These are phyloP conservation scores for Trypanosoma rangeli DNA, from an alignment of 208 protist genomes.

Conservation along the genomic window DNA sequence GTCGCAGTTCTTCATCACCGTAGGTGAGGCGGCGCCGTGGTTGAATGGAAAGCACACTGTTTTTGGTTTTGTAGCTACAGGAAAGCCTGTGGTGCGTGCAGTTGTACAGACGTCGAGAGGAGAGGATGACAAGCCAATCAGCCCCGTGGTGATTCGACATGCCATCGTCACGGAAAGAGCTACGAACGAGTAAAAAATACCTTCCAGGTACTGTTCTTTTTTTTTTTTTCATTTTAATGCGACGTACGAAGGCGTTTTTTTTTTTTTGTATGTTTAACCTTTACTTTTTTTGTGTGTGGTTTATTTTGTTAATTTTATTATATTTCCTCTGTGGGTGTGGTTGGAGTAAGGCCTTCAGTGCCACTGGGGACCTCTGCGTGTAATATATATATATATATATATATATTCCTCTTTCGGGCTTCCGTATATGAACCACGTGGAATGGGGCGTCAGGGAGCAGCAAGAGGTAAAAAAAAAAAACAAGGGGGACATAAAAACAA, in stretches of 20 bases:
- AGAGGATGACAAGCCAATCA: constrained; percentile 50
- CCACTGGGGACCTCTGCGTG: background rate
- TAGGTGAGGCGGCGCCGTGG: constrained; percentile 52
- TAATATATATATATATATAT: background rate
- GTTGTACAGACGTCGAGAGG: constrained; percentile 45
- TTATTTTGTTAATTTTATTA: background rate
- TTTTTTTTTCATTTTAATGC: background rate
- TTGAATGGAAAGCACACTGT: constrained; percentile 94
- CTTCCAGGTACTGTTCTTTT: background rate
- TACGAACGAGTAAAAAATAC: background rate
- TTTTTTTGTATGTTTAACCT: background rate
- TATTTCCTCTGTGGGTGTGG: background rate
- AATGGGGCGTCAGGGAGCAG: background rate
- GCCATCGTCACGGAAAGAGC: constrained; percentile 34
- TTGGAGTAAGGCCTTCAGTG: background rate
- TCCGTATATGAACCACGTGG: background rate
- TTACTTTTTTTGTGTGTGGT: background rate
- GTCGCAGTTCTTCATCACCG: constrained; percentile 92
- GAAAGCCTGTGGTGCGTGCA: constrained; percentile 52
- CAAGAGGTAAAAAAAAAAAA: constrained; percentile 3
- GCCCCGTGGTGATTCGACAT: constrained; percentile 57
- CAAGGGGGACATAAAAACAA: background rate
- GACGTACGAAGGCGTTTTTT: background rate
- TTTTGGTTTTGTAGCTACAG: constrained; percentile 89
- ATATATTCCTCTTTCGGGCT: background rate